phyloP scores from a whole-genome alignment of 2,329 filamentous ascomycete species.

The Escovopsis sp. region DNA sequence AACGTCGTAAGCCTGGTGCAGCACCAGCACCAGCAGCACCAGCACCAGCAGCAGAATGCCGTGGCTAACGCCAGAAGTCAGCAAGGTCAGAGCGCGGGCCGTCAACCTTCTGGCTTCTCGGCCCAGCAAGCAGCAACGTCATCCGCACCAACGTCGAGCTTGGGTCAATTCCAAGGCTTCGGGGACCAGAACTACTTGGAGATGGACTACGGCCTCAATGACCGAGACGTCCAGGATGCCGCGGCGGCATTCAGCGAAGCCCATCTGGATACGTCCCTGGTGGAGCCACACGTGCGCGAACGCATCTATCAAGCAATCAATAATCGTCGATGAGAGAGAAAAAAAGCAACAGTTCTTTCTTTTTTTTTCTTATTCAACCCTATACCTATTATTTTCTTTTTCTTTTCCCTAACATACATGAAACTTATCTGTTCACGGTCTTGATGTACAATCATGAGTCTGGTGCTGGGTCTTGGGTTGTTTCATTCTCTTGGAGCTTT shows the following conservation, averaged over 20 bases:
- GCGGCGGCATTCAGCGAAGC: constrained; percentile 9
- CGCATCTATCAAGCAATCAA: constrained; percentile 11
- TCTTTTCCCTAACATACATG: neutral
- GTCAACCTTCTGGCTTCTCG: constrained; percentile 5
- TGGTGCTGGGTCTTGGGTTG: too few species aligned
- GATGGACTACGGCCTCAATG: constrained; percentile 13
- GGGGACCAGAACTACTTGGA: constrained; percentile 11
- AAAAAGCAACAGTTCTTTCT: too few species aligned
- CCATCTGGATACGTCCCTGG: constrained; percentile 10
- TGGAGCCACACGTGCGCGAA: constrained; percentile 11
- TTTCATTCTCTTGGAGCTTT: too few species aligned
- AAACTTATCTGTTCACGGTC: neutral
- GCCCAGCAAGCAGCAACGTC: constrained; percentile 7
- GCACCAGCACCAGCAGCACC: too few species aligned
- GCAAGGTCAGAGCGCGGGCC: constrained; percentile 5
- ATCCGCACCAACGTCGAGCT: constrained; percentile 5
- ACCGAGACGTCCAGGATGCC: constrained; percentile 9
- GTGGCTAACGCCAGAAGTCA: constrained; percentile 3
- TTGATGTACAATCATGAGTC: neutral
- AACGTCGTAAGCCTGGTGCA: constrained; percentile 2
- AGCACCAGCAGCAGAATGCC: constrained; percentile 1
- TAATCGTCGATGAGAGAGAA: constrained; percentile 5
- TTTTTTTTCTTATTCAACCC: too few species aligned
- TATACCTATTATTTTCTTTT: too few species aligned
- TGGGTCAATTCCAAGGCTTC: constrained; percentile 10